Evolutionary conservation across 1,284 basidiomycete genomes (phyloP).

Genomic region (Puccinia polysora): DNA sequence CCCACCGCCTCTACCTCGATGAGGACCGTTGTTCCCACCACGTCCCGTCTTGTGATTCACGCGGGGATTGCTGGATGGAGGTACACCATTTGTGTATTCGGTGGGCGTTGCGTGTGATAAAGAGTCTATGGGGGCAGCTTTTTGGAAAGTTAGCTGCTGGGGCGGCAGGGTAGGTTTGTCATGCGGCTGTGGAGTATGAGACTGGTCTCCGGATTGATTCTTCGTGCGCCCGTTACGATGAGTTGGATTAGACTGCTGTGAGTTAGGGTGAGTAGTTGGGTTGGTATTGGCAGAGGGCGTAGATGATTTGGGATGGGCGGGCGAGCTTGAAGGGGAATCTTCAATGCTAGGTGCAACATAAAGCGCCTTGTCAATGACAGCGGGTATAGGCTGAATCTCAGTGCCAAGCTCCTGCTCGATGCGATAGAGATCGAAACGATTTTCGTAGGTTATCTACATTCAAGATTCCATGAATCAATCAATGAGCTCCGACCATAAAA

Average conservation of each 20-base stretch:
- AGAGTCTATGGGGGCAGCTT: constrained; percentile 43
- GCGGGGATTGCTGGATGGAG: constrained; percentile 19
- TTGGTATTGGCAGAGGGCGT: not conserved
- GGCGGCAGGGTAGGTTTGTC: constrained; percentile 43
- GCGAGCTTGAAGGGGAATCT: constrained; percentile 17
- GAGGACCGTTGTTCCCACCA: constrained; percentile 14
- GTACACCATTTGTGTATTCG: constrained; percentile 33
- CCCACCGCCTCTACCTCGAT: constrained; percentile 39
- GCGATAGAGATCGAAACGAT: constrained; percentile 92
- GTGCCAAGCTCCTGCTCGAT: constrained; percentile 98
- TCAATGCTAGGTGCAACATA: constrained; percentile 65
- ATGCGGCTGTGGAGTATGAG: constrained; percentile 24
- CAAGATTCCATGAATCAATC: not conserved
- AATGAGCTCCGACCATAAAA: too few species aligned
- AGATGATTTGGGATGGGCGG: constrained; percentile 8
- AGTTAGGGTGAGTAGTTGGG: constrained; percentile 11
- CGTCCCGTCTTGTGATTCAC: constrained; percentile 28
- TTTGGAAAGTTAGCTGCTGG: constrained; percentile 42
- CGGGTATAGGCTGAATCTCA: constrained; percentile 93
- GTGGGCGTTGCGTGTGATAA: constrained; percentile 42
- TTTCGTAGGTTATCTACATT: constrained; percentile 66
- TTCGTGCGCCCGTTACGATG: constrained; percentile 22
- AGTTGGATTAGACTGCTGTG: constrained; percentile 11
- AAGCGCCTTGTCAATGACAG: constrained; percentile 81
- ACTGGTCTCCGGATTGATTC: constrained; percentile 12